A percentile compares a stretch with the other conserved stretches of the same genome.
Evolutionary conservation across 2,329 filamentous ascomycete genomes (phyloP).

Genomic region (Rhynchosporium secalis): DNA sequence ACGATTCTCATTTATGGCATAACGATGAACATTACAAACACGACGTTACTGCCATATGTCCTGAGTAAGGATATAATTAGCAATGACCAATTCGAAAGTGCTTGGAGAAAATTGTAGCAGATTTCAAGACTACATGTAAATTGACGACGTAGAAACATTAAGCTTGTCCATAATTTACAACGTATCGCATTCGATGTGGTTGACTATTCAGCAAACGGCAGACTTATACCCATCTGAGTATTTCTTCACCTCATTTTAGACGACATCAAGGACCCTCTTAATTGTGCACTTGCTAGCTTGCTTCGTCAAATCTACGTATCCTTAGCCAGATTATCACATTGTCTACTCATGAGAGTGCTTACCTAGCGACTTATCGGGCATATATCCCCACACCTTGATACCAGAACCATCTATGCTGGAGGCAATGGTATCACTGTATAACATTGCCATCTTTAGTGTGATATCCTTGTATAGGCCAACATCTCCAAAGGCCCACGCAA

Average conservation of each 20-base stretch:
- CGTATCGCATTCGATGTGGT: too few species aligned
- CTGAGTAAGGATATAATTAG: too few species aligned
- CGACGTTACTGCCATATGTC: too few species aligned
- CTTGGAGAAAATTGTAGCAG: too few species aligned
- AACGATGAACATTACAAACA: too few species aligned
- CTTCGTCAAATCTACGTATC: background rate
- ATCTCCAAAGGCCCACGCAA: background rate
- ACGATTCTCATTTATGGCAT: too few species aligned
- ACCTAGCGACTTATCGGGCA: conserved; percentile 3
- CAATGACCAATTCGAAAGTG: too few species aligned
- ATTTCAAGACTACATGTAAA: too few species aligned
- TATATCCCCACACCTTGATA: background rate
- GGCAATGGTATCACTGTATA: background rate
- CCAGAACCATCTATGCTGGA: background rate
- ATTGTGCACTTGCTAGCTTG: background rate
- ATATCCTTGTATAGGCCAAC: background rate
- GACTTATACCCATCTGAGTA: background rate
- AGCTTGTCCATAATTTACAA: too few species aligned
- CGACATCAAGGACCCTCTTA: background rate
- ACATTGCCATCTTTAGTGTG: background rate
- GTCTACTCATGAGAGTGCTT: background rate
- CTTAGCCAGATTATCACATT: background rate
- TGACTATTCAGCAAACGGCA: too few species aligned
- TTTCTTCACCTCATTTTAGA: background rate
- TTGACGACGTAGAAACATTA: too few species aligned